These are phyloP conservation scores for Thermomucor indicae-seudaticae DNA, from an alignment of 371 early-diverging fungal species.

Conservation along the genomic window DNA sequence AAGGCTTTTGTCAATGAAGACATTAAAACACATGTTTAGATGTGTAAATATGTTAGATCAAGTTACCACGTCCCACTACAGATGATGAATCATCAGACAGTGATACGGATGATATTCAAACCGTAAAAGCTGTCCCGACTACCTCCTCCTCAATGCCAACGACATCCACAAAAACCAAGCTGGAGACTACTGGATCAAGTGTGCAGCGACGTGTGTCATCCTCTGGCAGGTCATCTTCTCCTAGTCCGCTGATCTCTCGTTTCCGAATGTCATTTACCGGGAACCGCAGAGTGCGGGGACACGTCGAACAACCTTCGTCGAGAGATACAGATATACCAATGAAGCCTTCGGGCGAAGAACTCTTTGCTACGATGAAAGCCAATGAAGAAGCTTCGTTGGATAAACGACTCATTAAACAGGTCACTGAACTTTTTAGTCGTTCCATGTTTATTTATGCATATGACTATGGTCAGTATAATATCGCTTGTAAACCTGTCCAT, in stretches of 20 bases:
- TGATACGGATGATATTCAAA: neutral
- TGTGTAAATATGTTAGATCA: neutral
- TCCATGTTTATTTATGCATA: constrained; percentile 66
- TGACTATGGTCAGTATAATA: constrained; percentile 40
- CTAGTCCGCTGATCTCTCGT: neutral
- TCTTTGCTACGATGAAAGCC: constrained; percentile 13
- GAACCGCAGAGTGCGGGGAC: no score
- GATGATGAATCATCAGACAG: constrained; percentile 1
- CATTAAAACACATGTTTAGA: neutral
- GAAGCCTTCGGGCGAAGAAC: neutral
- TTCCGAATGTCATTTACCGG: neutral
- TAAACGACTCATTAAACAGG: constrained; percentile 56
- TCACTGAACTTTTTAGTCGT: constrained; percentile 55
- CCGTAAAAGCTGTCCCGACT: neutral
- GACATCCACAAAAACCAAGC: neutral
- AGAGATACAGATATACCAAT: no score
- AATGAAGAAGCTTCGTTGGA: constrained; percentile 47
- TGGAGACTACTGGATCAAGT: neutral
- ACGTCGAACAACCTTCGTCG: no score
- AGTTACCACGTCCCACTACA: neutral
- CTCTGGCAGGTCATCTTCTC: neutral
- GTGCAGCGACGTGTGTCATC: neutral
- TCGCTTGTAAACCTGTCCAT: neutral
- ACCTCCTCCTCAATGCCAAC: neutral
- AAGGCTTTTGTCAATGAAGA: neutral